A percentile compares a stretch with the other conserved stretches of the same genome.
Evolutionary conservation across 352 stramenopile genomes (phyloP).

Genomic region (Globisporangium echinulatum): DNA sequence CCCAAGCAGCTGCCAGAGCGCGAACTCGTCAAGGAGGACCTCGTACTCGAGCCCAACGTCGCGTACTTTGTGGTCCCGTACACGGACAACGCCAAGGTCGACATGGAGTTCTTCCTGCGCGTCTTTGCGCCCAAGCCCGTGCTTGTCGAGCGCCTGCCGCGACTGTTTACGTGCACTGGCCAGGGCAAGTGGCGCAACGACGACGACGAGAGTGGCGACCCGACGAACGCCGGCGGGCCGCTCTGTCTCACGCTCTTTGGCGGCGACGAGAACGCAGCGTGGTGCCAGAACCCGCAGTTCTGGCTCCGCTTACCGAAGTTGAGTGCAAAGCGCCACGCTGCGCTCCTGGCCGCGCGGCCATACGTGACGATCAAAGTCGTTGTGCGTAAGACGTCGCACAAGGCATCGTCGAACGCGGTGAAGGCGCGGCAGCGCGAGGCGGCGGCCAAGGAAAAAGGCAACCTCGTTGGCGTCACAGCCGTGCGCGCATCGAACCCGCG

Average conservation of each 20-base stretch:
- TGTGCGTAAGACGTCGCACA: conserved; percentile 63
- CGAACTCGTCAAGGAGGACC: conserved; percentile 69
- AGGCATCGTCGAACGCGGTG: conserved; percentile 20
- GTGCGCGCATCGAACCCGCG: conserved; percentile 23
- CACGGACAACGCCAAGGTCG: conserved; percentile 70
- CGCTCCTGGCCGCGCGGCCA: conserved; percentile 24
- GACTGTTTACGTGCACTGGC: conserved; percentile 53
- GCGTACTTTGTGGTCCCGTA: conserved; percentile 84
- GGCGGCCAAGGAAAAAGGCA: conserved; percentile 46
- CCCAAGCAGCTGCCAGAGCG: conserved; percentile 56
- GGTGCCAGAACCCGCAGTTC: conserved; percentile 90
- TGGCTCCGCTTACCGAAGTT: conserved; percentile 46
- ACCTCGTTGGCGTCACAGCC: conserved; percentile 55
- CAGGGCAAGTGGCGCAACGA: conserved; percentile 65
- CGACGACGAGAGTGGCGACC: conserved; percentile 39
- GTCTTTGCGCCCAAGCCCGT: conserved; percentile 76
- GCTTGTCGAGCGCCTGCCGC: conserved; percentile 60
- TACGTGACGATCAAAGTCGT: conserved; percentile 69
- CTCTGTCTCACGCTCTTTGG: conserved; percentile 38
- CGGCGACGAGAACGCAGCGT: conserved; percentile 51
- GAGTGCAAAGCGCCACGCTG: conserved; percentile 14
- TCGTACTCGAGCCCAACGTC: conserved; percentile 62
- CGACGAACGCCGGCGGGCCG: conserved; percentile 66
- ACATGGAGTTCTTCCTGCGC: conserved; percentile 89
- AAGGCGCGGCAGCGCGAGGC: conserved; percentile 47